These are phyloP conservation scores for Populus simonii DNA, from an alignment of 345 rosid species.

Conservation along the genomic window DNA sequence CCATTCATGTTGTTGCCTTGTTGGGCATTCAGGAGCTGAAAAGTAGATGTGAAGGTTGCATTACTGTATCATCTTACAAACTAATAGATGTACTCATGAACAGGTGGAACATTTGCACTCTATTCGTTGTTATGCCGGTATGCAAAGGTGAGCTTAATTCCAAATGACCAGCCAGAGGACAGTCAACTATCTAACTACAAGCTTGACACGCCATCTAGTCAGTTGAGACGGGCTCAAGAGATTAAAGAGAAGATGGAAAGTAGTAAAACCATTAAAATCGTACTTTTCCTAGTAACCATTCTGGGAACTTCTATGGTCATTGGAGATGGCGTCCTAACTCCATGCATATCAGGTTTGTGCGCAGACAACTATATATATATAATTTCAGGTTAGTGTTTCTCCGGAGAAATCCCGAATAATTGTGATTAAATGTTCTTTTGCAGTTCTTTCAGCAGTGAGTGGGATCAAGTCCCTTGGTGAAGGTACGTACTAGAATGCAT, in stretches of 20 bases:
- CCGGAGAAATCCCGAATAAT: no score
- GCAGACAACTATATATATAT: no score
- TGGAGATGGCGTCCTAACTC: constrained; percentile 82
- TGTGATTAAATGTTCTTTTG: neutral
- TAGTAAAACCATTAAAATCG: neutral
- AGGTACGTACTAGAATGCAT: constrained; percentile 44
- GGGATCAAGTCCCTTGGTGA: constrained; percentile 59
- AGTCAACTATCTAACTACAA: neutral
- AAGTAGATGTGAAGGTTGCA: no score
- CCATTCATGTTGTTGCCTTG: no score
- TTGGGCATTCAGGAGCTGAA: no score
- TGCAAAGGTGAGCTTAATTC: neutral
- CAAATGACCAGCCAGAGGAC: constrained; percentile 5
- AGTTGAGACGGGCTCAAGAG: neutral
- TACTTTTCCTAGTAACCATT: neutral
- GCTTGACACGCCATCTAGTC: neutral
- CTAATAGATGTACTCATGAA: neutral
- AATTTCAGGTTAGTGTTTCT: no score
- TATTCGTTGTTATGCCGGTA: constrained; percentile 2
- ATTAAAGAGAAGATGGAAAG: neutral
- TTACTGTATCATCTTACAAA: no score
- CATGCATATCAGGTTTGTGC: constrained; percentile 59
- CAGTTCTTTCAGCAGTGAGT: constrained; percentile 78
- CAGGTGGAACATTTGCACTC: constrained; percentile 12
- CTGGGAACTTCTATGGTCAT: constrained; percentile 78